Evolutionary conservation across 2,329 filamentous ascomycete species (phyloP), one percentile per base, ranked within the genome.

Genomic region (Orbilia ellipsospora): DNA sequence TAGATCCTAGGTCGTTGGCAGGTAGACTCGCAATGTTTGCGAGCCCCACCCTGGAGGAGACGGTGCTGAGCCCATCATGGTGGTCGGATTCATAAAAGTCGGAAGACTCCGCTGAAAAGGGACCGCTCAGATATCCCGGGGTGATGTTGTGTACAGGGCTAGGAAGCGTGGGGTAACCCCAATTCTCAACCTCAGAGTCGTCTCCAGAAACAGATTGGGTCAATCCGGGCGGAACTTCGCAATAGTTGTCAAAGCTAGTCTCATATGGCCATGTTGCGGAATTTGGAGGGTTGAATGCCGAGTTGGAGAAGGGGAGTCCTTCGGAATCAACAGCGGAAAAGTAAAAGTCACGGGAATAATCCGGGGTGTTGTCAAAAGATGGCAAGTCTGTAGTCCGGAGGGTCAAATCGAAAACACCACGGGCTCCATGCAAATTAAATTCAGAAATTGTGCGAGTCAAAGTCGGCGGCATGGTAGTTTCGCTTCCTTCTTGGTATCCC

Each of bases 121-220:
- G 82, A 12, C 73, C 73, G 57, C 55, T 72, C 31, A 77, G 45
- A 54, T 72, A 72, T 72, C 80, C 77, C 81, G 81, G 66, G 81
- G 78, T 73, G 62, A 72, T 69, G 84, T 83, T 60, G 82, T 83
- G 60, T 85, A 82, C 73, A 86, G 77, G 55, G 78, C 75, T 69
- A 78, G 80, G 60, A 79, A 79, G 60, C 75, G 83, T 77, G 83
- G 82, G 48, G 83, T 81, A 20, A 82, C 82, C 23, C 83, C 81
- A 86, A 85, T 90, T 89, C 76, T 90, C 89, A 4, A 88, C 88
- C 80, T 90, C 88, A 8, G 88, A 90, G 7, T 90, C 88, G 74
- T 90, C 88, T 42, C 89, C 89, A 12, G 89, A 90, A 7, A 88
- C 90, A 8, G 88, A 88, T 86, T 83, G 28, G 86, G 84, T 77